These are phyloP conservation scores for Wickerhamiella azyma DNA, from an alignment of 805 yeast species.

Conservation along the genomic window DNA sequence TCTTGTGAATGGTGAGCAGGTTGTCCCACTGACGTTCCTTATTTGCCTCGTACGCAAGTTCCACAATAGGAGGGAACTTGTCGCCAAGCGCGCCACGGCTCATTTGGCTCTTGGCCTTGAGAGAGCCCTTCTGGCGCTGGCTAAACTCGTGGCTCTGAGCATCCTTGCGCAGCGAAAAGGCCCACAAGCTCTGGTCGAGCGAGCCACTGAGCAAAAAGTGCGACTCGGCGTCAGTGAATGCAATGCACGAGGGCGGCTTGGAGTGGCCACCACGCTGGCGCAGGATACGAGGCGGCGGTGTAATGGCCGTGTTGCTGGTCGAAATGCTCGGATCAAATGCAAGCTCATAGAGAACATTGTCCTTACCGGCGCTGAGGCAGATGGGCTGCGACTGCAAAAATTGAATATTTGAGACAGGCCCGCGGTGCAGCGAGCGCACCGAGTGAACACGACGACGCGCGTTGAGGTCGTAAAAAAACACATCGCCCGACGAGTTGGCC, in stretches of 20 bases:
- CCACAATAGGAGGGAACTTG: conserved; percentile 63
- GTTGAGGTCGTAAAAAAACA: conserved; percentile 72
- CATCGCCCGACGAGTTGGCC: conserved; percentile 67
- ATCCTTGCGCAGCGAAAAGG: conserved; percentile 83
- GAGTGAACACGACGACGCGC: conserved; percentile 62
- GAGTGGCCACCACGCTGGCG: conserved; percentile 98
- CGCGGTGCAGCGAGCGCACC: conserved; percentile 59
- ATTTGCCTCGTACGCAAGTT: conserved; percentile 57
- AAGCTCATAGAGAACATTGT: conserved; percentile 74
- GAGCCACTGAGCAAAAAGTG: conserved; percentile 83
- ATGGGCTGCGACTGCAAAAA: conserved; percentile 89
- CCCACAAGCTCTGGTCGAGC: conserved; percentile 76
- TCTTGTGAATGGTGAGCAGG: conserved; percentile 75
- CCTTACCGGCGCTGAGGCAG: conserved; percentile 78
- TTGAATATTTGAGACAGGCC: conserved; percentile 61
- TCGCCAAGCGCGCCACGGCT: conserved; percentile 33
- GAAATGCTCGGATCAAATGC: conserved; percentile 85
- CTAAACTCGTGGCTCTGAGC: conserved; percentile 92
- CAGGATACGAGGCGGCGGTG: conserved; percentile 79
- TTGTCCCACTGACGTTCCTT: conserved; percentile 91
- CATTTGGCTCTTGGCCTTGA: conserved; percentile 10
- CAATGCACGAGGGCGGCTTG: conserved; percentile 65
- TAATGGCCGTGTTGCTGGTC: conserved; percentile 41
- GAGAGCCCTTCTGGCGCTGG: conserved; percentile 39
- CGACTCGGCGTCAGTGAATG: conserved; percentile 65